Percentiles rank a stretch among this genome's conserved stretches.
phyloP scores from a whole-genome alignment of 2,329 filamentous ascomycete species.

The Fusarium floridanum region DNA sequence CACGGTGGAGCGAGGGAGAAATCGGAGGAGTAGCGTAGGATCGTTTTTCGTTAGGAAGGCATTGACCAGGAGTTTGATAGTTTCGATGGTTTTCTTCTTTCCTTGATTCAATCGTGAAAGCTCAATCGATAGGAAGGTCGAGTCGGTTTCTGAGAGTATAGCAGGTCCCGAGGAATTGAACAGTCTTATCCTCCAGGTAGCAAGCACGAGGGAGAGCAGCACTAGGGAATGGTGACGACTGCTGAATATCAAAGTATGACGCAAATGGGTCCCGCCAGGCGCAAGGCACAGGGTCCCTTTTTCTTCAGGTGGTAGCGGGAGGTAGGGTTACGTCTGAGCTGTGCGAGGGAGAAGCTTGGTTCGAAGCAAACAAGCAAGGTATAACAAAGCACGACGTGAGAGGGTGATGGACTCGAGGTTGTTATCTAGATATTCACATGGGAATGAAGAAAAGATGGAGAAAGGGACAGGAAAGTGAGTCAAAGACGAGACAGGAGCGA shows the following conservation, averaged over 20 bases:
- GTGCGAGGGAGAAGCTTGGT: constrained; percentile 15
- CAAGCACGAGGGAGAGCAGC: constrained; percentile 19
- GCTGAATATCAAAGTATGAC: constrained; percentile 41
- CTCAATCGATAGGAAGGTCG: constrained; percentile 6
- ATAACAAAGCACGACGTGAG: constrained; percentile 3
- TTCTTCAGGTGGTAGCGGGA: constrained; percentile 30
- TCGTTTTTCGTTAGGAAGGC: constrained; percentile 37
- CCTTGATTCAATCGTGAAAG: constrained; percentile 12
- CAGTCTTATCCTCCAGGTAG: constrained; percentile 12
- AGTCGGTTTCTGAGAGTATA: background rate
- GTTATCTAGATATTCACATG: constrained; percentile 12
- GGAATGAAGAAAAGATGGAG: constrained; percentile 13
- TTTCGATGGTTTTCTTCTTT: constrained; percentile 16
- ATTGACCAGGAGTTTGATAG: constrained; percentile 20
- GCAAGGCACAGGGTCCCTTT: constrained; percentile 44
- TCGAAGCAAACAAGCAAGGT: background rate
- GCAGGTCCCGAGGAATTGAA: background rate
- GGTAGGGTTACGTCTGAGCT: constrained; percentile 23
- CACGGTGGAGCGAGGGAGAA: constrained; percentile 30
- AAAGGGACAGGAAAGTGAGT: constrained; percentile 34
- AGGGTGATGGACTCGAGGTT: background rate
- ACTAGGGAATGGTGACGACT: constrained; percentile 20
- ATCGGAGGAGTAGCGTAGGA: constrained; percentile 27
- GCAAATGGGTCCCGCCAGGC: constrained; percentile 41
- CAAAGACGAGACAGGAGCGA: constrained; percentile 34